phyloP scores from a whole-genome alignment of 768 basidiomycete species.

The Suillus paluster region DNA sequence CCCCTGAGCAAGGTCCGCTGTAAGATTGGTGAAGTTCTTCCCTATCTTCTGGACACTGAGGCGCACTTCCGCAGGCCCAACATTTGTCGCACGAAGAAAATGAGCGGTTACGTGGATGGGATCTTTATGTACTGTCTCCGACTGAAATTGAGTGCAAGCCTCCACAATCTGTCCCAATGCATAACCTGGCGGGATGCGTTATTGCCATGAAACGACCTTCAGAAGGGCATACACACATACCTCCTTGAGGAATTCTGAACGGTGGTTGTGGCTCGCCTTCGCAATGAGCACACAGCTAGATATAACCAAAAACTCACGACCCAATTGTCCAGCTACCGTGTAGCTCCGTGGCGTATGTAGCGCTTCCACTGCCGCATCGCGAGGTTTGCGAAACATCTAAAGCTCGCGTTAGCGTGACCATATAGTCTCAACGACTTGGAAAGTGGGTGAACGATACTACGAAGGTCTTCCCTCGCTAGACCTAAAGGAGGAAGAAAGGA shows the following conservation, averaged over 20 bases:
- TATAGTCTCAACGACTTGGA: neutral
- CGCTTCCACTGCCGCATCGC: neutral
- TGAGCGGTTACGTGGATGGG: constrained; percentile 65
- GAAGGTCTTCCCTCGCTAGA: neutral
- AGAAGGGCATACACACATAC: constrained; percentile 28
- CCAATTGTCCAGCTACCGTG: constrained; percentile 51
- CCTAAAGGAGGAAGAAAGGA: neutral
- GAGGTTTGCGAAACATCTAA: neutral
- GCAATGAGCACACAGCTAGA: constrained; percentile 11
- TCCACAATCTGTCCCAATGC: constrained; percentile 58
- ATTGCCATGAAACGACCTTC: neutral
- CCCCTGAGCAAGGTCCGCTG: constrained; percentile 61
- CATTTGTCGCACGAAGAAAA: constrained; percentile 51
- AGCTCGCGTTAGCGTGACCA: constrained; percentile 1
- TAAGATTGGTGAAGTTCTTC: constrained; percentile 58
- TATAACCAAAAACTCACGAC: constrained; percentile 39
- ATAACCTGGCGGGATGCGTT: constrained; percentile 48
- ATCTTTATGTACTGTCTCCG: constrained; percentile 51
- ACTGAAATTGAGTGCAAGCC: constrained; percentile 57
- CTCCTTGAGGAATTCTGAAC: constrained; percentile 57
- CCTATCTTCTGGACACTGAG: constrained; percentile 54
- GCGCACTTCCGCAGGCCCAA: constrained; percentile 49
- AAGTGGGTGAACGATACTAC: neutral
- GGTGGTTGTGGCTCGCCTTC: neutral
- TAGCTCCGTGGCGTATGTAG: constrained; percentile 25